Conservation (phyloP, 169 alveolate genomes). For the Theileria sp. region DNA sequence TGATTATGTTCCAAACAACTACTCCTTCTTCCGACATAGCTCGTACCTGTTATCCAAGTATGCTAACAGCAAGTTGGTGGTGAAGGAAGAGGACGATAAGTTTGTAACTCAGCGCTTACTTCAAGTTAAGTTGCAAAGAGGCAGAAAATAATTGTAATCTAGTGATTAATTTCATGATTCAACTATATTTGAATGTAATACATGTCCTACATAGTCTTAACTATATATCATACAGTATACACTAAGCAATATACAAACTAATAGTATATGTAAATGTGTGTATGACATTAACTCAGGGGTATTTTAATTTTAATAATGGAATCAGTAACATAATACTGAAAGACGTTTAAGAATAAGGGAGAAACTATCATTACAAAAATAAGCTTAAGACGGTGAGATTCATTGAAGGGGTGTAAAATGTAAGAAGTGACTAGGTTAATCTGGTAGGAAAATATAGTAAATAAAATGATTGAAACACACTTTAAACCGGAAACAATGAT, state of each 20-base stretch:
- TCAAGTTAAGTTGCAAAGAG: slow-evolving; percentile 48
- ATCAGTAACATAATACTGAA: slow-evolving; percentile 66
- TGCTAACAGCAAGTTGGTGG: slow-evolving; percentile 44
- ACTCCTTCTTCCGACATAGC: slow-evolving; percentile 62
- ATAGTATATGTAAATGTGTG: neutral
- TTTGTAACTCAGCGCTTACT: slow-evolving; percentile 33
- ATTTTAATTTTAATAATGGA: slow-evolving; percentile 57
- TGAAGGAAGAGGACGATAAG: slow-evolving; percentile 55
- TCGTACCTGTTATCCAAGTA: slow-evolving; percentile 55
- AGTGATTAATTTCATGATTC: neutral
- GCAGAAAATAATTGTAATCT: neutral
- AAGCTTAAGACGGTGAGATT: slow-evolving; percentile 46
- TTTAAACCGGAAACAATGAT: slow-evolving; percentile 57
- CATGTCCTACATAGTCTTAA: neutral
- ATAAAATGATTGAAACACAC: slow-evolving; percentile 30
- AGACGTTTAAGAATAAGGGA: slow-evolving; percentile 60
- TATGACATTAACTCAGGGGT: slow-evolving; percentile 9
- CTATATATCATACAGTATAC: neutral
- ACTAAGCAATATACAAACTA: slow-evolving; percentile 1
- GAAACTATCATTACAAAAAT: slow-evolving; percentile 60
- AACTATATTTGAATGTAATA: neutral
- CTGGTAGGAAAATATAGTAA: slow-evolving; percentile 40
- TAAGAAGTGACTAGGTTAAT: slow-evolving; percentile 37
- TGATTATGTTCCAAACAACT: slow-evolving; percentile 15
- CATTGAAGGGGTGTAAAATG: slow-evolving; percentile 31